Percentiles rank a stretch among this genome's conserved stretches.
These are phyloP conservation scores for Avena atlantica DNA, from an alignment of 176 grass and related monocot species.

Conservation along the genomic window DNA sequence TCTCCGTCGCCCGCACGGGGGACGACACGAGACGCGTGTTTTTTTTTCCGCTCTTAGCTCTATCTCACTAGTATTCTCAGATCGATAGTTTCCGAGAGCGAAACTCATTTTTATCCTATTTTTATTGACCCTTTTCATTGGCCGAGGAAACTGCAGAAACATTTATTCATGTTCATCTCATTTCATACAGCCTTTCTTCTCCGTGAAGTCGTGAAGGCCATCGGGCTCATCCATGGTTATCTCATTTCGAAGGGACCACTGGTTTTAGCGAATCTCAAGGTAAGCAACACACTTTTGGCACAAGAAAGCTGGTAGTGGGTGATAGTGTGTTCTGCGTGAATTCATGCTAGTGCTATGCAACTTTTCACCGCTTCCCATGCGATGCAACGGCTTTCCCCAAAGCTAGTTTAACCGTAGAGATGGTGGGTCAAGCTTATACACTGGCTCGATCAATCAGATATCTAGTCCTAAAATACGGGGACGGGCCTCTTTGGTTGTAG, in stretches of 20 bases:
- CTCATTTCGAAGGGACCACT: not conserved
- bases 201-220: not conserved
- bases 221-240: not conserved
- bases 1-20: no score
- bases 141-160: no score
- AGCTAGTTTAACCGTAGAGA: not conserved
- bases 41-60: no score
- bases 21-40: no score
- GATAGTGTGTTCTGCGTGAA: constrained; percentile 3
- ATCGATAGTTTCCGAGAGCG: no score
- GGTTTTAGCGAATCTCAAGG: not conserved
- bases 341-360: constrained; percentile 48
- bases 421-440: not conserved
- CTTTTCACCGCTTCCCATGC: constrained; percentile 63
- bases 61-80: no score
- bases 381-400: constrained; percentile 19
- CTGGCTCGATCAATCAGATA: not conserved
- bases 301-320: not conserved
- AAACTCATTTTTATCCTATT: no score
- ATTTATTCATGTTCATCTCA: no score
- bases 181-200: not conserved
- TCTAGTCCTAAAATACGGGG: not conserved
- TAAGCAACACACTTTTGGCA: not conserved
- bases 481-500: no score
- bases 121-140: no score